Conservation (phyloP, 257 asterid genomes). For the Echium plantagineum region DNA sequence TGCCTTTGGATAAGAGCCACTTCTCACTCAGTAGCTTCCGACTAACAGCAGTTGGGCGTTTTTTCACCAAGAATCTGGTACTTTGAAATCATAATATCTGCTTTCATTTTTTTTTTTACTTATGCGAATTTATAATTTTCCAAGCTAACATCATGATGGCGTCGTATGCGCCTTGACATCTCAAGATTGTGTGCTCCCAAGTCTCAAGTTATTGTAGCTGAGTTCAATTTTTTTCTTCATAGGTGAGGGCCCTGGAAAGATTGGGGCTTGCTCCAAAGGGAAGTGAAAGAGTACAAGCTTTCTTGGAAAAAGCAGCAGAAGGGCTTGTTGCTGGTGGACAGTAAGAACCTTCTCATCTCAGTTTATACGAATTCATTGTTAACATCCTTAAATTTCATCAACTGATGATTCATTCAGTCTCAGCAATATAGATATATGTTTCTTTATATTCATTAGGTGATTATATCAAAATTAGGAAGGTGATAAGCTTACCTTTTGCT, state of each 20-base stretch:
- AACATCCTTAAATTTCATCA: not conserved
- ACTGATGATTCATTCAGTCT: not conserved
- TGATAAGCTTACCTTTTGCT: not conserved
- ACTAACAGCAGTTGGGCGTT: slow-evolving; percentile 70
- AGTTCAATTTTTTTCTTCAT: slow-evolving; percentile 2
- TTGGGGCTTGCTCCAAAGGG: slow-evolving; percentile 84
- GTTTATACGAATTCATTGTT: not conserved
- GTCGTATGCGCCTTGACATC: not conserved
- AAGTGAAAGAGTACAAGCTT: slow-evolving; percentile 90
- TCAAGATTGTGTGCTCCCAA: not conserved
- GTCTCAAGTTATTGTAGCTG: not conserved
- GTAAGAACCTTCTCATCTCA: slow-evolving; percentile 32
- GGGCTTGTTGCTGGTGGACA: slow-evolving; percentile 91
- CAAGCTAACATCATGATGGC: not conserved
- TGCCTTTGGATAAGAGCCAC: slow-evolving; percentile 77
- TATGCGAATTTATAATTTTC: not conserved
- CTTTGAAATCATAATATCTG: not conserved
- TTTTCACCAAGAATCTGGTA: slow-evolving; percentile 77
- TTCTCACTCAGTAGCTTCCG: slow-evolving; percentile 87
- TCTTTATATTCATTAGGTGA: not conserved
- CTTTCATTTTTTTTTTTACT: not conserved
- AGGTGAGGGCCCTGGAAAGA: slow-evolving; percentile 76
- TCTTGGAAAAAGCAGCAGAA: slow-evolving; percentile 98
- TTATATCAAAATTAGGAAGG: no score
- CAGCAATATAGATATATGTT: not conserved